phyloP scores from a whole-genome alignment of 495 filamentous ascomycete genomes.

The Aspergillus indologenus region DNA sequence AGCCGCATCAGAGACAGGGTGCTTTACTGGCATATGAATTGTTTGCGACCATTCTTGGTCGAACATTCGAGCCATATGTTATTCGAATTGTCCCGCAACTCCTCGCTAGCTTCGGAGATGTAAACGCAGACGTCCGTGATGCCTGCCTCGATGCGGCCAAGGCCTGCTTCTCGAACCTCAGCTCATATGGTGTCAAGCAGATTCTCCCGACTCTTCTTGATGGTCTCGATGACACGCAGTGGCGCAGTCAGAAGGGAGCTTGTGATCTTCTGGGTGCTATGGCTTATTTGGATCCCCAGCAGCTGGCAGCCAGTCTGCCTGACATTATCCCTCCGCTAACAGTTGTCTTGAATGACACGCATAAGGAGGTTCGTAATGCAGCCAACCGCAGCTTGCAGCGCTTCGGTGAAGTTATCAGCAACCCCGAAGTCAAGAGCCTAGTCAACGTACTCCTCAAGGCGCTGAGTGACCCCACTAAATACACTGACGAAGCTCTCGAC shows the following conservation, averaged over 20 bases:
- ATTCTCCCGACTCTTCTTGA: conserved; percentile 89
- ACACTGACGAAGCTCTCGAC: conserved; percentile 93
- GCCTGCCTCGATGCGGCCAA: conserved; percentile 91
- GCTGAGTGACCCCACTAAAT: conserved; percentile 93
- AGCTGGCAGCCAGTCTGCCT: conserved; percentile 85
- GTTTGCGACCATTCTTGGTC: conserved; percentile 76
- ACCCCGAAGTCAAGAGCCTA: conserved; percentile 89
- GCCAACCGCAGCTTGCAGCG: conserved; percentile 95
- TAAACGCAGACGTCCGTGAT: conserved; percentile 83
- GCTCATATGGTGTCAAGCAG: conserved; percentile 92
- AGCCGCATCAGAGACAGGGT: conserved; percentile 81
- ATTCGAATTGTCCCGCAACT: conserved; percentile 93
- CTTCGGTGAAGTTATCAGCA: conserved; percentile 97
- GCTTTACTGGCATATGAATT: conserved; percentile 89
- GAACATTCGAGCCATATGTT: conserved; percentile 91
- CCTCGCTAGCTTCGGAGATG: conserved; percentile 83
- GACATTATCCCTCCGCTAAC: conserved; percentile 96
- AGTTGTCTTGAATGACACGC: conserved; percentile 89
- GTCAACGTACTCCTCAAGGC: conserved; percentile 92
- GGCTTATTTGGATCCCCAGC: conserved; percentile 95
- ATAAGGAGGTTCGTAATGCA: conserved; percentile 89
- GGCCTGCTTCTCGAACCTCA: conserved; percentile 86
- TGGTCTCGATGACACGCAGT: conserved; percentile 90
- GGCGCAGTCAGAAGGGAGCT: conserved; percentile 97
- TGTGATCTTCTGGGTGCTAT: conserved; percentile 95